These are phyloP conservation scores for Trichomonas tenax DNA, from an alignment of 208 protist species.

Conservation along the genomic window DNA sequence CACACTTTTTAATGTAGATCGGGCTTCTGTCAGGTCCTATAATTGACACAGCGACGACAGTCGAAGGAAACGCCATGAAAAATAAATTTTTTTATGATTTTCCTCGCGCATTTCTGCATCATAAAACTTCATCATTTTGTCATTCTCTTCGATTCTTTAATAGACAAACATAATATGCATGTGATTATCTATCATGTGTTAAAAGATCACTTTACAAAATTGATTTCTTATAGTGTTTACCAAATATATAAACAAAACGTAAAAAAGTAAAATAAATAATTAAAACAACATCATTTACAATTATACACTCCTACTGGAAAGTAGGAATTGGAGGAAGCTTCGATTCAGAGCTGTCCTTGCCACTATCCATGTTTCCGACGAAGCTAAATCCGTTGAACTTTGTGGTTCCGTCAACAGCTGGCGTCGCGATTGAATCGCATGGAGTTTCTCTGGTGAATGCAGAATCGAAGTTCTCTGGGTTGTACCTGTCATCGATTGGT, in stretches of 20 bases:
- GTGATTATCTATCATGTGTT: too few species aligned
- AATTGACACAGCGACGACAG: neutral
- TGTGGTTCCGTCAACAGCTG: neutral
- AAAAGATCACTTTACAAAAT: too few species aligned
- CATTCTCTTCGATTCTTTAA: too few species aligned
- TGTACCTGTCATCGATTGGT: neutral
- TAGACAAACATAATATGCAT: too few species aligned
- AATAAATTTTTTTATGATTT: too few species aligned
- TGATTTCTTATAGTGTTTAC: too few species aligned
- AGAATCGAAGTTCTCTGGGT: neutral
- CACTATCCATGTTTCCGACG: neutral
- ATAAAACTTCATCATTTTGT: too few species aligned
- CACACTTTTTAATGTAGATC: neutral
- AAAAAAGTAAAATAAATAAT: too few species aligned
- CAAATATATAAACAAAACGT: too few species aligned
- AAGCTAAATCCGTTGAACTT: neutral
- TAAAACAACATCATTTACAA: too few species aligned
- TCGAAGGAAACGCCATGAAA: neutral
- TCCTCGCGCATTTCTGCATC: too few species aligned
- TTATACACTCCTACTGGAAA: neutral
- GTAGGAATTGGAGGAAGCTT: neutral
- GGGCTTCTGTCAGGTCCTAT: neutral
- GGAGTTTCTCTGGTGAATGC: neutral
- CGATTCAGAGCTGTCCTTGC: neutral
- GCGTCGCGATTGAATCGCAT: neutral